Conservation (phyloP, 1,284 basidiomycete genomes). For the Moesziomyces sp. region DNA sequence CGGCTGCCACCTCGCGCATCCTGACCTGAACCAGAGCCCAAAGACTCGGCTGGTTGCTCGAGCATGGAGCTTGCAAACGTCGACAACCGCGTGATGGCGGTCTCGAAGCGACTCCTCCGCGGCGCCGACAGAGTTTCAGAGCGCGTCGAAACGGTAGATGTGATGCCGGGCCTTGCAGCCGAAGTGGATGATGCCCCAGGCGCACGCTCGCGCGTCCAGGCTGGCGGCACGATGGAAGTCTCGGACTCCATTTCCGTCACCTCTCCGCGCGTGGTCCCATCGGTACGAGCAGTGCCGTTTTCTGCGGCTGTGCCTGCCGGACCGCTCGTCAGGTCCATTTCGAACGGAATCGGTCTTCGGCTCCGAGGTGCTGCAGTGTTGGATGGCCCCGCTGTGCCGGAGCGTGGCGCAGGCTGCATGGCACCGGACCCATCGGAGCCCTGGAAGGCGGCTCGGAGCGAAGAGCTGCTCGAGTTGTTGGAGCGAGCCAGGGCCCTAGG, state of each 20-base stretch:
- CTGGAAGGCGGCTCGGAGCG: conserved; percentile 30
- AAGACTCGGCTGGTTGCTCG: conserved; percentile 34
- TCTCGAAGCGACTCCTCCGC: conserved; percentile 41
- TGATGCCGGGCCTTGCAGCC: conserved; percentile 11
- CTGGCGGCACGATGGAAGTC: background rate
- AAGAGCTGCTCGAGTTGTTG: conserved; percentile 38
- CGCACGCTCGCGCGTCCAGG: background rate
- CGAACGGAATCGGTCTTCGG: conserved; percentile 28
- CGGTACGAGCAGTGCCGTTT: too few relatives aligned
- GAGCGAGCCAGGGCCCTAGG: conserved; percentile 28
- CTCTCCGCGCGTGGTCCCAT: too few relatives aligned
- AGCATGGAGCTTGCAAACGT: conserved; percentile 60
- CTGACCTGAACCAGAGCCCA: background rate
- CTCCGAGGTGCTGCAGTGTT: conserved; percentile 4
- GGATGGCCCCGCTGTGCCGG: conserved; percentile 5
- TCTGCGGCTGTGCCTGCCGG: too few relatives aligned
- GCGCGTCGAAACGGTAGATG: conserved; percentile 15
- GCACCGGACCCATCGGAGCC: conserved; percentile 15
- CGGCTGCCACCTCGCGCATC: conserved; percentile 1
- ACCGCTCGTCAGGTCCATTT: background rate
- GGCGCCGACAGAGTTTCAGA: conserved; percentile 4
- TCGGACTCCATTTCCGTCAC: too few relatives aligned
- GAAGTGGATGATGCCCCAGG: background rate
- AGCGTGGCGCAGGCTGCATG: conserved; percentile 16
- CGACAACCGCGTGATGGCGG: conserved; percentile 59